phyloP scores from a whole-genome alignment of 164 flowering plant genomes.

The Saururus chinensis region DNA sequence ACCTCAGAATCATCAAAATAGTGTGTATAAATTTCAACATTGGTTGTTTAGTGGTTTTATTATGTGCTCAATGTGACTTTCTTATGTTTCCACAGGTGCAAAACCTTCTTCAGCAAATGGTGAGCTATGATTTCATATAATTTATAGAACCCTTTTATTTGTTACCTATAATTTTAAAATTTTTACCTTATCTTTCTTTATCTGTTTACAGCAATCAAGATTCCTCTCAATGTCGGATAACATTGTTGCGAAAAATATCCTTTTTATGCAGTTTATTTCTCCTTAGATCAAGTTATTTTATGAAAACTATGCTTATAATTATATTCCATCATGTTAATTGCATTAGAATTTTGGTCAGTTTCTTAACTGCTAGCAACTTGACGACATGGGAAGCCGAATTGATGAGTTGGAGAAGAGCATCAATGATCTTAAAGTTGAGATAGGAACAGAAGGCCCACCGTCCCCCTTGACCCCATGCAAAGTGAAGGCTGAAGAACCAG shows the following conservation, averaged over 20 bases:
- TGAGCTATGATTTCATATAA: neutral
- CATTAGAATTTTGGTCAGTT: neutral
- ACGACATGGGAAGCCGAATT: constrained; percentile 76
- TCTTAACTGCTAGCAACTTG: constrained; percentile 58
- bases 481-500: constrained; percentile 15
- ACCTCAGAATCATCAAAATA: neutral
- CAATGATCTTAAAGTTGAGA: constrained; percentile 66
- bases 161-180: too few species aligned
- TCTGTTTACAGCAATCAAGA: constrained; percentile 72
- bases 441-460: constrained; percentile 69
- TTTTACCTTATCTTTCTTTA: neutral
- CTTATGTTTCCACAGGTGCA: neutral
- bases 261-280: constrained; percentile 16
- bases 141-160: neutral
- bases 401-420: constrained; percentile 88
- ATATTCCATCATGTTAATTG: neutral
- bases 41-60: neutral
- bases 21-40: too few species aligned
- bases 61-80: neutral
- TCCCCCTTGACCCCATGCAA: constrained; percentile 30
- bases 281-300: neutral
- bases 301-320: neutral
- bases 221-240: constrained; percentile 86
- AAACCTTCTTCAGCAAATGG: neutral
- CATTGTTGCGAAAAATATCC: constrained; percentile 90